phyloP scores from a whole-genome alignment of 768 basidiomycete genomes.

The Mycena chlorophos region DNA sequence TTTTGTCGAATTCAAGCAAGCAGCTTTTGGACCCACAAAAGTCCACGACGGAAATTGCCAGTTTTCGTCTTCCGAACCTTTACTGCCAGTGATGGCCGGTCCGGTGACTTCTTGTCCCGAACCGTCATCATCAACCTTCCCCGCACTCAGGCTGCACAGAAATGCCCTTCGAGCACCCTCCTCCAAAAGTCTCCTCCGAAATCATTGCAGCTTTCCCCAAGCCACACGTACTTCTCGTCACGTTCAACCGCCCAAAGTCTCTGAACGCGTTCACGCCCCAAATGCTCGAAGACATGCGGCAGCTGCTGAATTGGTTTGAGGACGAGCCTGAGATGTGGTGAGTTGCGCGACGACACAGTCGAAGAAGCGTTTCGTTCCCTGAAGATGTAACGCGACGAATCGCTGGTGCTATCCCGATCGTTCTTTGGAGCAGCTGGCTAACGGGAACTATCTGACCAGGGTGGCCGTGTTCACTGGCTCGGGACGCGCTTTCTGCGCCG shows the following conservation, averaged over 20 bases:
- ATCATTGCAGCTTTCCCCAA: constrained; percentile 36
- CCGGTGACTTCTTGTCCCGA: background rate
- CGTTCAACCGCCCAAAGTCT: constrained; percentile 65
- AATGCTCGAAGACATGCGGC: constrained; percentile 54
- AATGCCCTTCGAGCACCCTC: too few relatives aligned
- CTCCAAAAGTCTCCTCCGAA: constrained; percentile 15
- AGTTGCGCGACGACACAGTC: too few relatives aligned
- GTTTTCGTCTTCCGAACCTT: too few relatives aligned
- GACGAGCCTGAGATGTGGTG: constrained; percentile 74
- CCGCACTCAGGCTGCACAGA: background rate
- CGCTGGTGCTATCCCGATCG: background rate
- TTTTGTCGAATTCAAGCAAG: too few relatives aligned
- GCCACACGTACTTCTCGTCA: constrained; percentile 54
- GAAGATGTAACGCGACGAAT: too few relatives aligned
- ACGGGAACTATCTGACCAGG: too few relatives aligned
- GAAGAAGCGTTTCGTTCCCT: too few relatives aligned
- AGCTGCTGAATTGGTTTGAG: constrained; percentile 72
- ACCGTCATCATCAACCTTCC: constrained; percentile 1
- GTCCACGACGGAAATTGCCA: too few relatives aligned
- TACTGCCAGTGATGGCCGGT: too few relatives aligned
- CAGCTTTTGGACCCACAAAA: too few relatives aligned
- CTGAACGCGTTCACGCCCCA: constrained; percentile 74
- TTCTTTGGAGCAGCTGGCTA: constrained; percentile 9
- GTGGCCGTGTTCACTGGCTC: constrained; percentile 72
- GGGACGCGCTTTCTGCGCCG: constrained; percentile 75